Evolutionary conservation across 768 basidiomycete species (phyloP), one percentile per base, ranked within the genome.

Genomic region (Steccherinum ochraceum): DNA sequence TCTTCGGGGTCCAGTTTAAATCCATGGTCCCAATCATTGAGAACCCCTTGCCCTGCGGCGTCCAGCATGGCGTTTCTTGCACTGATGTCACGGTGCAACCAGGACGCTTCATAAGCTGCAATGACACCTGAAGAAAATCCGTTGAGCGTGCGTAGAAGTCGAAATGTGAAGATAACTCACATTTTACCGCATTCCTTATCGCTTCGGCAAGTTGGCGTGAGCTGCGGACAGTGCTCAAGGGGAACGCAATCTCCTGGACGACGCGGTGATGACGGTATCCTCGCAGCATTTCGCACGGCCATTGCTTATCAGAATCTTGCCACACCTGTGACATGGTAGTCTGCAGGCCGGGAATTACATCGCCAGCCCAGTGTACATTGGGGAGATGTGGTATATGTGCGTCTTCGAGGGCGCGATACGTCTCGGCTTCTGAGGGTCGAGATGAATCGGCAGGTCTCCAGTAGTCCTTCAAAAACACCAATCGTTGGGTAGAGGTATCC

Each of bases 11-110:
- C 16, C 7, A 35, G 7, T 16, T 35, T 23, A 39, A 20, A 3
- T 40, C 39, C 3, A 41, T 41, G 45, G 27, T 51, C 53, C 53
- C 53, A 55, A 45, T 55, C 53, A 23, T 25, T 48, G 26, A 55
- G n/a, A 5, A 46, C 39, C n/a, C 45, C 50, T 39, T 19, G 5
- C 13, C 49, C 49, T 12, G 39, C 30, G 2, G 25, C 13, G 3
- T 21, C 27, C 13, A 55, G 13, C 50, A 55, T 51, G 24, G 51
- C 25, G 27, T 55, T 55, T 12, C 23, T 39, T 12, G 41, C 13
- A 35, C 50, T 51, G 3, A 55, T 19, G 39, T 55, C 53, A 12
- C 53, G 49, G 42, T 55, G 53, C 12, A 54, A 21, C 23, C 24
- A 20, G 12, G 5, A 5, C n/a, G 46, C 46, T 16, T 7, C 30